phyloP scores from a whole-genome alignment of 345 rosid genomes.

The Eucalyptus victrix region DNA sequence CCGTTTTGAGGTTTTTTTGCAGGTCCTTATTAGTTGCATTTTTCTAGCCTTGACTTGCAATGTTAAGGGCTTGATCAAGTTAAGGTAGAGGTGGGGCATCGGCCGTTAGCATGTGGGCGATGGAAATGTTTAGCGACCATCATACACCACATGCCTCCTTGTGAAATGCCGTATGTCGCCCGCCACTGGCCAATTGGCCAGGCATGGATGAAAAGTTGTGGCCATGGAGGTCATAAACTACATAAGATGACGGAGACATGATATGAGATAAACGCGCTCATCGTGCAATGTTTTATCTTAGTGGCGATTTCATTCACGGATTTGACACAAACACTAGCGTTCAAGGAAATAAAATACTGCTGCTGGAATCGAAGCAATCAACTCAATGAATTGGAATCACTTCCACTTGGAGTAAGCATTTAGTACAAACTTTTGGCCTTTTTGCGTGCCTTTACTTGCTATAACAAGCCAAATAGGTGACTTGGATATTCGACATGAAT shows the following conservation, averaged over 20 bases:
- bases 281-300: background rate
- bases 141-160: too few relatives aligned
- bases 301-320: background rate
- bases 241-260: background rate
- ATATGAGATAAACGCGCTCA: background rate
- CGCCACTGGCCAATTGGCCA: too few relatives aligned
- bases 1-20: too few relatives aligned
- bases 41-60: too few relatives aligned
- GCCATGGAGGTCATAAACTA: too few relatives aligned
- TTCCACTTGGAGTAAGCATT: background rate
- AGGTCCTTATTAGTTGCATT: too few relatives aligned
- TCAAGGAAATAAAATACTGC: background rate
- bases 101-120: too few relatives aligned
- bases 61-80: too few relatives aligned
- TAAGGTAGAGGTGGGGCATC: too few relatives aligned
- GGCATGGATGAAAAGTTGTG: too few relatives aligned
- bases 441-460: background rate
- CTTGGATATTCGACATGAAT: background rate
- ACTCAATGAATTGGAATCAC: background rate
- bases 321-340: background rate
- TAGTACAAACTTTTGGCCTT: background rate
- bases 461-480: background rate
- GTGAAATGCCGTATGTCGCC: too few relatives aligned
- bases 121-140: too few relatives aligned
- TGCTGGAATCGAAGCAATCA: background rate